Evolutionary conservation across 768 basidiomycete species (phyloP).

Genomic region (Collybiopsis luxurians): DNA sequence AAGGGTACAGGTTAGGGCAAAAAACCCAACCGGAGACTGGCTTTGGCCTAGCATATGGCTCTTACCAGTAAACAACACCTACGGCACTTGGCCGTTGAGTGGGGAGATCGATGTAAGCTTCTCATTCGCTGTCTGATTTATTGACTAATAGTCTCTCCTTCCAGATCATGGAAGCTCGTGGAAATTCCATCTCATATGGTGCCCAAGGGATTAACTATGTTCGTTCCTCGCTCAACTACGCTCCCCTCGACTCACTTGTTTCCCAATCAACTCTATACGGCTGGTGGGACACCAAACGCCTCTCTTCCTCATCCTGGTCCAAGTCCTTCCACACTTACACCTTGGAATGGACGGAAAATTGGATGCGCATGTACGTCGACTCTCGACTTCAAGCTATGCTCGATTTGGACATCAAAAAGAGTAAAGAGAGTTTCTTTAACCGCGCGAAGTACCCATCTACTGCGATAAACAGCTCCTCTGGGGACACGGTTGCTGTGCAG

Average conservation of each 20-base stretch:
- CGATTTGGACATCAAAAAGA: constrained; percentile 50
- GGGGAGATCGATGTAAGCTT: constrained; percentile 48
- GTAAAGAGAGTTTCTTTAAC: constrained; percentile 59
- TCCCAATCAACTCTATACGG: constrained; percentile 54
- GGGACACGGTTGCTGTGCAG: constrained; percentile 35
- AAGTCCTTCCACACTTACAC: constrained; percentile 64
- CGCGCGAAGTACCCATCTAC: constrained; percentile 66
- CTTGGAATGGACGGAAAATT: constrained; percentile 74
- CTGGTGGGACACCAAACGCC: constrained; percentile 55
- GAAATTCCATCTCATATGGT: constrained; percentile 52
- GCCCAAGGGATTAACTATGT: constrained; percentile 58
- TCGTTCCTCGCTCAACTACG: constrained; percentile 68
- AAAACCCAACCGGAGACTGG: constrained; percentile 53
- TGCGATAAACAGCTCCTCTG: constrained; percentile 54
- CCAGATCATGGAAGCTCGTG: constrained; percentile 55
- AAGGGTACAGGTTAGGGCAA: constrained; percentile 59
- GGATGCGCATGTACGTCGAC: constrained; percentile 78
- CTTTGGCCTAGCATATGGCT: constrained; percentile 66
- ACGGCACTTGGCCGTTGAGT: constrained; percentile 61
- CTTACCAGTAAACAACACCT: constrained; percentile 60
- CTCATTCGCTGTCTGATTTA: constrained; percentile 19
- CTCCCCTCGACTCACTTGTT: constrained; percentile 35
- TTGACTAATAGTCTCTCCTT: constrained; percentile 22
- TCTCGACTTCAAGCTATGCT: constrained; percentile 63
- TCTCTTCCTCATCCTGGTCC: constrained; percentile 30